These are phyloP conservation scores for Coleophoma crateriformis DNA, from an alignment of 2,329 filamentous ascomycete genomes.

Conservation along the genomic window DNA sequence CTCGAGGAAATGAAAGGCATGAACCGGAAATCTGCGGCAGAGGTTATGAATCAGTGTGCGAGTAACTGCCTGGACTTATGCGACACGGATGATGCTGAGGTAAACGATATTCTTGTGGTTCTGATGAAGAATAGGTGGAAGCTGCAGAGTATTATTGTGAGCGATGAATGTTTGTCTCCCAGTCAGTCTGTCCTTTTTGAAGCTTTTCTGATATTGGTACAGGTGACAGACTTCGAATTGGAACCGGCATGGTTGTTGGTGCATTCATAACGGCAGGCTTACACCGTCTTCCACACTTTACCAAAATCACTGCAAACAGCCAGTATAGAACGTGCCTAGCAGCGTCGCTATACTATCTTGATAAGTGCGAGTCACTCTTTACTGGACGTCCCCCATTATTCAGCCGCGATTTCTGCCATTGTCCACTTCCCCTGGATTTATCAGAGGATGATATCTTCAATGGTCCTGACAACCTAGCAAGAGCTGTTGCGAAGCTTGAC, in stretches of 20 bases:
- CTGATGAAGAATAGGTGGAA: not conserved
- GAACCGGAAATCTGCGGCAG: not conserved
- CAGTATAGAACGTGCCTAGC: not conserved
- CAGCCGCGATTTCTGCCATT: slow-evolving; percentile 2
- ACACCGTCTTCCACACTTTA: not conserved
- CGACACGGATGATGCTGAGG: not conserved
- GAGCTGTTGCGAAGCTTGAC: not conserved
- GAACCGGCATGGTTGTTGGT: not conserved
- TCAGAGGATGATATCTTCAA: slow-evolving; percentile 4
- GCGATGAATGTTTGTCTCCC: slow-evolving; percentile 7
- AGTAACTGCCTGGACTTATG: not conserved
- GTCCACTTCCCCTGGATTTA: slow-evolving; percentile 5
- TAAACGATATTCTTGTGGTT: not conserved
- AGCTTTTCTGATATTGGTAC: not conserved
- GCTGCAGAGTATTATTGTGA: slow-evolving; percentile 1
- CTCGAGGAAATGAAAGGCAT: not conserved
- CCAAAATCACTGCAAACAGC: not conserved
- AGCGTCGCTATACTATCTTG: not conserved
- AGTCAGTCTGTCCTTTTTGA: not conserved
- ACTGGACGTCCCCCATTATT: slow-evolving; percentile 7
- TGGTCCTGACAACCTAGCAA: not conserved
- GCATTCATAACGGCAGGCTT: not conserved
- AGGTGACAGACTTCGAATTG: not conserved
- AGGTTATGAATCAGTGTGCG: not conserved
- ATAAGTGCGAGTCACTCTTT: not conserved